A percentile compares a stretch with the other conserved stretches of the same genome.
phyloP scores from a whole-genome alignment of 1,284 basidiomycete genomes.

The Mycosarcoma maydis region DNA sequence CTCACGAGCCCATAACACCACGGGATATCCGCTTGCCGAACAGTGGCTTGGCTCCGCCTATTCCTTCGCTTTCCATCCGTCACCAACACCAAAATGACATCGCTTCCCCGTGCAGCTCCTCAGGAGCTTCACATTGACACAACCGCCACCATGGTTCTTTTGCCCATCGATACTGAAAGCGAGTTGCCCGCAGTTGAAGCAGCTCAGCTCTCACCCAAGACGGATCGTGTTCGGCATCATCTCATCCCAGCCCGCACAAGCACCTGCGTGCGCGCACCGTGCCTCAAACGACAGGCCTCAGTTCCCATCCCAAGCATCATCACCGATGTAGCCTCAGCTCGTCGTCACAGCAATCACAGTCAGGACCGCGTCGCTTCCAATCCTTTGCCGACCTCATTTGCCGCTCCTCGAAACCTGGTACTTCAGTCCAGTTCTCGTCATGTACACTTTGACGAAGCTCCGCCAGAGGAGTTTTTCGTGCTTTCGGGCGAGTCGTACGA shows the following conservation, averaged over 20 bases:
- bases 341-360: slow-evolving; percentile 8
- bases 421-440: slow-evolving; percentile 24
- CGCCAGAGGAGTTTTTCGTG: slow-evolving; percentile 50
- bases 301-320: slow-evolving; percentile 26
- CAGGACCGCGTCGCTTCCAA: slow-evolving; percentile 35
- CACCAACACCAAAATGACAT: slow-evolving; percentile 5
- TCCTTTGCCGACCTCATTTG: slow-evolving; percentile 27
- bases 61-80: neutral
- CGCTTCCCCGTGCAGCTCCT: slow-evolving; percentile 2
- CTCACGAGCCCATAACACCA: neutral
- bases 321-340: slow-evolving; percentile 13
- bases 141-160: neutral
- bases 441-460: slow-evolving; percentile 51
- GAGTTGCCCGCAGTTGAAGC: slow-evolving; percentile 36
- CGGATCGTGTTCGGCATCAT: slow-evolving; percentile 41
- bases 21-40: no score
- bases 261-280: slow-evolving; percentile 47
- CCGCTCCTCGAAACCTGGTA: slow-evolving; percentile 26
- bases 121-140: slow-evolving; percentile 35
- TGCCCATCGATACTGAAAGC: slow-evolving; percentile 12
- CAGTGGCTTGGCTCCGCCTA: no score
- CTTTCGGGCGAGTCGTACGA: slow-evolving; percentile 51
- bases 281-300: slow-evolving; percentile 41
- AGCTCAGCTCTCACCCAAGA: slow-evolving; percentile 31
- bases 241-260: slow-evolving; percentile 45